Base-by-base conservation (phyloP, 75 land plant genomes). In the Pseudotsuga menziesii region DNA sequence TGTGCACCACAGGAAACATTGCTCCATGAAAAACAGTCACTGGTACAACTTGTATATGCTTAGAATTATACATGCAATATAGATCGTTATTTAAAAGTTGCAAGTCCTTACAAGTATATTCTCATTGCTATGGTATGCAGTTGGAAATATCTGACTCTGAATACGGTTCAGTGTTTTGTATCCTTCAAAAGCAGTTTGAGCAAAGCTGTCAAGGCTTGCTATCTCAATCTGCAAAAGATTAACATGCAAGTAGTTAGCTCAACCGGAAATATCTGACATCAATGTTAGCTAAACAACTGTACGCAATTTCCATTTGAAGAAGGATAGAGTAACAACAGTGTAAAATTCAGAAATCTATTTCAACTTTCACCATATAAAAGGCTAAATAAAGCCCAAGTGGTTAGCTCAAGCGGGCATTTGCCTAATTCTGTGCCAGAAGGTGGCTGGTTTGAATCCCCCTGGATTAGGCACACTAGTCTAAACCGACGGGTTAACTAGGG, bases 111-210 rank as follows among this genome's bases (percentile, higher is more conserved):
- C 99, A 75, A 97, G 88, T 72, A 97, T 87, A 77, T 97, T 97
- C 78, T 97, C 98, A 80, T 97, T 97, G 57, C 88, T 89, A 75
- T 84, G 23, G 84, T 86, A 97, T 76, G 95, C 91, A 25, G 92
- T 85, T 44, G 87, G 89, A 78, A 80, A 97, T 61, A 97, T 97
- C 56, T 92, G 86, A 78, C 99, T 97, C 80, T 97, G 99, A 25
- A 97, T 95, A 26, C 99, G 98, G 75, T 97, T 97, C 54, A 97
- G 82, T 48, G 98, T 88, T 81, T 89, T 89, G 81, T 91, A 97
- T 60, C 99, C 99, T 69, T 88, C 89, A 78, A 97, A 97, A 73
- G 99, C 98, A 82, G 88, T 85, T 83, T 95, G 99, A 59, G 96
- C 93, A 85, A 97, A 89, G 17, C 93, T 92, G 80, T 95, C 98